Evolutionary conservation across 2,329 filamentous ascomycete species (phyloP).

Genomic region (Beauveria sp.): DNA sequence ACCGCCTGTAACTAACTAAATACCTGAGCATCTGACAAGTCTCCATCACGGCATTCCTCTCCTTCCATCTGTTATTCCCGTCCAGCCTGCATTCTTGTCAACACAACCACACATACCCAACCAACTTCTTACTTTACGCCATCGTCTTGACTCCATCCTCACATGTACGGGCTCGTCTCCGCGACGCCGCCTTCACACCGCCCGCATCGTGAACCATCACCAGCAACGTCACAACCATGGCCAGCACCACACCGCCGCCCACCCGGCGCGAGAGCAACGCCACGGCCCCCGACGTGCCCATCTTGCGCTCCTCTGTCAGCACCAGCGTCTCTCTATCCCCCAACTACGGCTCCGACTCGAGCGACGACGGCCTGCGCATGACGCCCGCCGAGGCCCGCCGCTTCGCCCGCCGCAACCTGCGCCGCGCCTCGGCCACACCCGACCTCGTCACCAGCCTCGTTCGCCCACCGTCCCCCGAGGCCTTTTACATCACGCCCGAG

Average conservation of each 20-base stretch:
- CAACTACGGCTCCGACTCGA: constrained; percentile 25
- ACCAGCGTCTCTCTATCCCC: background rate
- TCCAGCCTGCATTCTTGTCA: background rate
- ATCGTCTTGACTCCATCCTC: background rate
- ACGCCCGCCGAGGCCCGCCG: constrained; percentile 28
- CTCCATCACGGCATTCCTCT: background rate
- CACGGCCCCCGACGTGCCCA: constrained; percentile 8
- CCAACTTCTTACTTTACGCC: background rate
- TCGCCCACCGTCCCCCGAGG: constrained; percentile 29
- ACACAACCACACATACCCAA: background rate
- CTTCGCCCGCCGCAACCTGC: constrained; percentile 28
- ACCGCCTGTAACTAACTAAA: background rate
- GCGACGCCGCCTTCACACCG: background rate
- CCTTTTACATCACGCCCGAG: constrained; percentile 24
- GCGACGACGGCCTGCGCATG: constrained; percentile 28
- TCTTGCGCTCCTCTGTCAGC: constrained; percentile 3
- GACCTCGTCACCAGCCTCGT: constrained; percentile 33
- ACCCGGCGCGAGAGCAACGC: constrained; percentile 11
- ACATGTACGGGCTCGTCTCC: background rate
- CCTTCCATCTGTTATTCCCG: background rate
- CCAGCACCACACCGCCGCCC: constrained; percentile 10
- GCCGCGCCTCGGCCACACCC: constrained; percentile 28
- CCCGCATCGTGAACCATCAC: constrained; percentile 24
- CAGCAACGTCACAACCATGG: background rate
- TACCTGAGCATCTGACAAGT: background rate